A percentile compares a stretch with the other conserved stretches of the same genome.
Evolutionary conservation across 202 grass and related monocot species (phyloP).

Genomic region (Zoysia matrella): DNA sequence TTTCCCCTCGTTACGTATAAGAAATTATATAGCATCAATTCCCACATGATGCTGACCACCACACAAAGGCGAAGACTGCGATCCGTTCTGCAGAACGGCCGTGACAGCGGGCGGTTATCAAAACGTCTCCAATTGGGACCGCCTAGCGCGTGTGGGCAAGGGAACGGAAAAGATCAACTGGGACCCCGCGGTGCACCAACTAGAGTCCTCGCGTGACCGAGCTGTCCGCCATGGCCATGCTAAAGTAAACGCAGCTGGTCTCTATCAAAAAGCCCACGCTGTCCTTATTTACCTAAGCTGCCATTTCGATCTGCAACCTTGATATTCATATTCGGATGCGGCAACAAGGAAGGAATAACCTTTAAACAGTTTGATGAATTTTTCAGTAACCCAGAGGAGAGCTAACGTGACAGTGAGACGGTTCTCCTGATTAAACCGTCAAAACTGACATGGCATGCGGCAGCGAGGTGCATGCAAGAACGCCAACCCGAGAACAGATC

Average conservation of each 20-base stretch:
- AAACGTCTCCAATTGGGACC: constrained; percentile 72
- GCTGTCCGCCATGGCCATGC: constrained; percentile 50
- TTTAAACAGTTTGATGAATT: neutral
- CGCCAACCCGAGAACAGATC: neutral
- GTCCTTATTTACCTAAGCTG: neutral
- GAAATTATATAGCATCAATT: neutral
- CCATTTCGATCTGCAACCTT: neutral
- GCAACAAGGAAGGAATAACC: neutral
- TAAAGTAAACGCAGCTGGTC: constrained; percentile 27
- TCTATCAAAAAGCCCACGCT: constrained; percentile 2
- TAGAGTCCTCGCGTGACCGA: constrained; percentile 61
- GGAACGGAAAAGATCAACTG: constrained; percentile 31
- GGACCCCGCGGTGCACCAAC: constrained; percentile 51
- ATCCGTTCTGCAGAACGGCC: too few species aligned
- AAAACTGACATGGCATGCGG: neutral
- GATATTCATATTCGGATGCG: neutral
- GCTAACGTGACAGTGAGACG: neutral
- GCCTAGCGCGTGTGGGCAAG: constrained; percentile 26
- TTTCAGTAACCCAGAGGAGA: neutral
- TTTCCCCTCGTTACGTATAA: neutral
- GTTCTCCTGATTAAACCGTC: neutral
- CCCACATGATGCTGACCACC: constrained; percentile 51
- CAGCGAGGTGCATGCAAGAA: constrained; percentile 14
- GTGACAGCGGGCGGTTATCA: constrained; percentile 22
- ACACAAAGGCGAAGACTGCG: constrained; percentile 1